Conservation (phyloP, 2,329 filamentous ascomycete genomes). For the Pseudocercospora vitis region DNA sequence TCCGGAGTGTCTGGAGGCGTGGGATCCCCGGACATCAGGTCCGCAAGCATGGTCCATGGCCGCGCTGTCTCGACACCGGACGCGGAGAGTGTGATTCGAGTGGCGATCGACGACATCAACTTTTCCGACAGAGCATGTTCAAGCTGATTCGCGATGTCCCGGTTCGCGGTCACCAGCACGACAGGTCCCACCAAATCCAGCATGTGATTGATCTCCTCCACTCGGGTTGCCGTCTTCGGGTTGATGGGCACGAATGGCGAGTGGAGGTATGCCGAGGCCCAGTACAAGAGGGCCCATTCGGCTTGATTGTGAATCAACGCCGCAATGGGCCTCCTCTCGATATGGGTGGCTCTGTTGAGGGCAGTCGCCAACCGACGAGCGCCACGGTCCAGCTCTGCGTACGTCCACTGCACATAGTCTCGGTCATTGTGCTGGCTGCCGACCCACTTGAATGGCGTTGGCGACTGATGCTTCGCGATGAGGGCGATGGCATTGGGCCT, state of each 20-base stretch:
- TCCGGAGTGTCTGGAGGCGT: constrained; percentile 37
- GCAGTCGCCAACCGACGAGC: constrained; percentile 35
- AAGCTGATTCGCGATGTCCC: constrained; percentile 31
- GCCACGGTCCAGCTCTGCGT: constrained; percentile 36
- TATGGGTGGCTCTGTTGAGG: constrained; percentile 34
- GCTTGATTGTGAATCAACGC: constrained; percentile 37
- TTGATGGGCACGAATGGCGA: constrained; percentile 37
- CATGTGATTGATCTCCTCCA: constrained; percentile 37
- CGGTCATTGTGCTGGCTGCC: constrained; percentile 31
- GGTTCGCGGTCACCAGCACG: constrained; percentile 32
- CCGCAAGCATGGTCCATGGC: constrained; percentile 31
- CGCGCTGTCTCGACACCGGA: constrained; percentile 23
- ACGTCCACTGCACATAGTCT: constrained; percentile 36
- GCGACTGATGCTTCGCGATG: constrained; percentile 35
- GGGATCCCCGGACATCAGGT: constrained; percentile 35
- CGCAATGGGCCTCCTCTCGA: constrained; percentile 35
- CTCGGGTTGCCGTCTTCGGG: constrained; percentile 33
- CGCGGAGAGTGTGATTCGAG: constrained; percentile 29
- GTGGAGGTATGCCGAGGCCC: constrained; percentile 37
- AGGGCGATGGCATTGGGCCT: constrained; percentile 34
- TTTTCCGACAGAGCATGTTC: constrained; percentile 32
- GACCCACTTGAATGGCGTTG: constrained; percentile 34
- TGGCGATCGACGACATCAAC: constrained; percentile 28
- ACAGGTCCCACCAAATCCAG: constrained; percentile 33
- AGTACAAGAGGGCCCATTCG: constrained; percentile 39